Base-by-base conservation (phyloP, 768 basidiomycete species). In the Amanita subjunquillea region DNA sequence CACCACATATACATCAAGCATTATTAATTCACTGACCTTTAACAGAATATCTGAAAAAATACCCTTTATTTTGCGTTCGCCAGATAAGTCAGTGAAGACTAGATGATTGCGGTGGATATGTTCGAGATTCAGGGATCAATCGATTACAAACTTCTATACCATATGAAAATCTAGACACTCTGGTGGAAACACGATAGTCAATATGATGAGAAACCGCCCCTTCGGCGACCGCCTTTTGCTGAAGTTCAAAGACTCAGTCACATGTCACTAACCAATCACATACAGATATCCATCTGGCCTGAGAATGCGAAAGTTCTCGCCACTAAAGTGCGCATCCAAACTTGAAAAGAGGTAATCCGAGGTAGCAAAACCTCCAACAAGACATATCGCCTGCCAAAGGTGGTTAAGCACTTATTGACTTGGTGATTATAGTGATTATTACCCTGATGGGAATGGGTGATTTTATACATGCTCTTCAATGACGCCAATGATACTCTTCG, bases 301-400 rank as follows among this genome's bases (percentile, higher is more conserved):
- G 42, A 63, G 67, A 39, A 77, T 57, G 22, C 46, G 60, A 36
- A 78, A 59, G 15, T 68, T 65, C 3, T 66, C 37, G 5, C 58
- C 47, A 12, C 67, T 62, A 6, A 78, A 65, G 10, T 68, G 57
- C 36, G 54, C 56, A 46, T 71, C 69, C 23, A 78, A 65, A 43
- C 67, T 64, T 1, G 63, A 55, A 55, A 73, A 78, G 13, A 80
- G 59, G 68, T 70, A 79, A 39, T 74, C 70, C 53, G 70, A 78
- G 1, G 75, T 72, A 10, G 73, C 72, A 60, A 79, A 79, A 0
- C 76, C 78, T 5, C 79, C 77, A 1, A 80, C 77, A 9, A 79
- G 62, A 52, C 78, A 71, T 22, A 76, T 67, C 12, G 66, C 54
- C 69, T 72, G 43, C 27, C 42, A 32, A 39, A 41, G 9, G 23